A percentile compares a stretch with the other conserved stretches of the same genome.
phyloP scores from a whole-genome alignment of 768 basidiomycete genomes.

The Clitopilus hobsonii region DNA sequence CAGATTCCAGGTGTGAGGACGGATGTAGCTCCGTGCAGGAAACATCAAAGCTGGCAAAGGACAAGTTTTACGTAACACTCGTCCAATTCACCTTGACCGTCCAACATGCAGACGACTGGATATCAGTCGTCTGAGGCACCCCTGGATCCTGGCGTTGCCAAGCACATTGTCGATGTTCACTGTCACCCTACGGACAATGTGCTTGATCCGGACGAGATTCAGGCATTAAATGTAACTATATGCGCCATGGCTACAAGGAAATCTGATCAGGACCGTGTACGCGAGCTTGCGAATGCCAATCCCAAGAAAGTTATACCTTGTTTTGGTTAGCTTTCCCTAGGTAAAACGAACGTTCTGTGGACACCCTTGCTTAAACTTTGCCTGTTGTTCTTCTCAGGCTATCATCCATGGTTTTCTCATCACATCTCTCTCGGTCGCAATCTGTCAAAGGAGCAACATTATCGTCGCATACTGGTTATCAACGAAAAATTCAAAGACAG shows the following conservation, averaged over 20 bases:
- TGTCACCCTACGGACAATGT: constrained; percentile 87
- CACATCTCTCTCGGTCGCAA: constrained; percentile 49
- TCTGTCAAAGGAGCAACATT: constrained; percentile 67
- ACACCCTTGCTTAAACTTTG: constrained; percentile 8
- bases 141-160: constrained; percentile 41
- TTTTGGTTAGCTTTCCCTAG: constrained; percentile 61
- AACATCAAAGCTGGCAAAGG: neutral
- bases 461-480: constrained; percentile 59
- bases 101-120: too few relatives aligned
- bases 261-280: constrained; percentile 70
- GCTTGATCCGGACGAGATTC: constrained; percentile 42
- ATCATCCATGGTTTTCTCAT: constrained; percentile 94
- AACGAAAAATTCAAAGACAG: too few relatives aligned
- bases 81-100: neutral
- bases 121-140: constrained; percentile 18
- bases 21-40: neutral
- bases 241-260: constrained; percentile 77
- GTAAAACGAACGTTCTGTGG: constrained; percentile 8
- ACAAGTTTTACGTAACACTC: neutral
- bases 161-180: constrained; percentile 81
- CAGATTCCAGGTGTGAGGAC: neutral
- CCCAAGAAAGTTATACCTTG: constrained; percentile 76
- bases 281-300: constrained; percentile 52
- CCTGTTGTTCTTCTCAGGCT: constrained; percentile 42
- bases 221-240: constrained; percentile 56